Percentiles rank a stretch among this genome's conserved stretches.
These are phyloP conservation scores for Penicillium paxilli DNA, from an alignment of 495 filamentous ascomycete genomes.

Conservation along the genomic window DNA sequence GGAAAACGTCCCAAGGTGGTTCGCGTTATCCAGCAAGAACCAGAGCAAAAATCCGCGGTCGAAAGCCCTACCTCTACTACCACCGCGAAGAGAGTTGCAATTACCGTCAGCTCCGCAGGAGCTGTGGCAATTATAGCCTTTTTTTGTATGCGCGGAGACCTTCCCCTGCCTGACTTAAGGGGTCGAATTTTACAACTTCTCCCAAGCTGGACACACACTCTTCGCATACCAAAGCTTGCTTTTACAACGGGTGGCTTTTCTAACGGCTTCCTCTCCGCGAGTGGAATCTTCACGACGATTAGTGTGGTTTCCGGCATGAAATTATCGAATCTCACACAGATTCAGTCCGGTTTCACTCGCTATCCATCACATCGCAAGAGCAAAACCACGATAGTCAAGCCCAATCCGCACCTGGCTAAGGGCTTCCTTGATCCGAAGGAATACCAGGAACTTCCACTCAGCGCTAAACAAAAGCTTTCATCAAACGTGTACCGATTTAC, in stretches of 20 bases:
- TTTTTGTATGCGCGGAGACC: background rate
- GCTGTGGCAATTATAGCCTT: background rate
- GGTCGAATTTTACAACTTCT: background rate
- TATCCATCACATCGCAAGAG: conserved; percentile 37
- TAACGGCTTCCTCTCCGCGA: conserved; percentile 37
- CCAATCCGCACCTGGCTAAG: conserved; percentile 27
- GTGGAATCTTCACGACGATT: conserved; percentile 21
- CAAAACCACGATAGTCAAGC: conserved; percentile 16
- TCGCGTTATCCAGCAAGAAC: conserved; percentile 23
- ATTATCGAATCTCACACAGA: conserved; percentile 25
- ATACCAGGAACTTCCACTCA: conserved; percentile 44
- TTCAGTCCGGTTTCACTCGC: conserved; percentile 33
- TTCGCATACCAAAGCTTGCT: background rate
- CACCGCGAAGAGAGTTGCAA: background rate
- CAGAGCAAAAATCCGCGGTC: background rate
- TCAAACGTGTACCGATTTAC: conserved; percentile 47
- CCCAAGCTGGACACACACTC: background rate
- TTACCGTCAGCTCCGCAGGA: background rate
- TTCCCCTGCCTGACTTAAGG: background rate
- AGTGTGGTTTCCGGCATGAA: conserved; percentile 22
- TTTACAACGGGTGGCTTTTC: conserved; percentile 23
- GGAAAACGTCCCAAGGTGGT: conserved; percentile 24
- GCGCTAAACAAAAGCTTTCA: conserved; percentile 39
- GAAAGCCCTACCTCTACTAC: conserved; percentile 3
- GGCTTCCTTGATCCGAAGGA: conserved; percentile 45